phyloP scores from a whole-genome alignment of 2,329 filamentous ascomycete genomes.

The Cordyceps fumosorosea region DNA sequence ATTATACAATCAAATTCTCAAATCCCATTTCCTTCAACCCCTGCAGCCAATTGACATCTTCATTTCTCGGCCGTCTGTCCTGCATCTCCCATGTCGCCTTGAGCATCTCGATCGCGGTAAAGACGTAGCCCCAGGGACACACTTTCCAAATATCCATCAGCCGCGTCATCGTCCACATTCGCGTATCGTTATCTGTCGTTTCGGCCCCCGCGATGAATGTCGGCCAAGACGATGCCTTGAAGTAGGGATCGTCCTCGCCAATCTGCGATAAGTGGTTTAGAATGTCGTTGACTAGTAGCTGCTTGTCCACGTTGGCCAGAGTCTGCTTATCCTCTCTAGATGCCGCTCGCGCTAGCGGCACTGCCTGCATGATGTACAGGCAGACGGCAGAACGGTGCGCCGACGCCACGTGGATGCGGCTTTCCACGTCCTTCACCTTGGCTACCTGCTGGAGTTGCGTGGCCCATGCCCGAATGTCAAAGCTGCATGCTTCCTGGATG shows the following conservation, averaged over 20 bases:
- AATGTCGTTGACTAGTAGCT: constrained; percentile 42
- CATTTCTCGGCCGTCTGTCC: constrained; percentile 22
- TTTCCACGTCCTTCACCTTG: constrained; percentile 32
- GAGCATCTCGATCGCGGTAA: constrained; percentile 43
- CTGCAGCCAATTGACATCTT: constrained; percentile 34
- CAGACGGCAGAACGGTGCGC: constrained; percentile 42
- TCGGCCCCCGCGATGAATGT: constrained; percentile 53
- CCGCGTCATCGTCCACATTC: constrained; percentile 46
- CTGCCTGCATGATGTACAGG: constrained; percentile 39
- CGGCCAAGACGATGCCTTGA: constrained; percentile 56
- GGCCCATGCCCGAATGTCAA: constrained; percentile 39
- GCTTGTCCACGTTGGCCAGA: constrained; percentile 29
- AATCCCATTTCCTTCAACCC: constrained; percentile 37
- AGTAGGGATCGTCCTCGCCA: constrained; percentile 41
- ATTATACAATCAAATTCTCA: constrained; percentile 40
- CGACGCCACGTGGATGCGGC: constrained; percentile 37
- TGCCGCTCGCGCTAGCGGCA: constrained; percentile 32
- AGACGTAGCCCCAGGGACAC: constrained; percentile 45
- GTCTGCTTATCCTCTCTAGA: too few relatives aligned
- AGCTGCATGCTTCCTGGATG: constrained; percentile 34
- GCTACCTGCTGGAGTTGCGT: constrained; percentile 29
- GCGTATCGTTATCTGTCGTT: constrained; percentile 37
- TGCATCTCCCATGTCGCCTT: constrained; percentile 40
- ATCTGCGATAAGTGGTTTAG: constrained; percentile 44
- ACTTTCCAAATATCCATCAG: constrained; percentile 37